These are phyloP conservation scores for Porosira glacialis DNA, from an alignment of 352 stramenopile genomes.

Conservation along the genomic window DNA sequence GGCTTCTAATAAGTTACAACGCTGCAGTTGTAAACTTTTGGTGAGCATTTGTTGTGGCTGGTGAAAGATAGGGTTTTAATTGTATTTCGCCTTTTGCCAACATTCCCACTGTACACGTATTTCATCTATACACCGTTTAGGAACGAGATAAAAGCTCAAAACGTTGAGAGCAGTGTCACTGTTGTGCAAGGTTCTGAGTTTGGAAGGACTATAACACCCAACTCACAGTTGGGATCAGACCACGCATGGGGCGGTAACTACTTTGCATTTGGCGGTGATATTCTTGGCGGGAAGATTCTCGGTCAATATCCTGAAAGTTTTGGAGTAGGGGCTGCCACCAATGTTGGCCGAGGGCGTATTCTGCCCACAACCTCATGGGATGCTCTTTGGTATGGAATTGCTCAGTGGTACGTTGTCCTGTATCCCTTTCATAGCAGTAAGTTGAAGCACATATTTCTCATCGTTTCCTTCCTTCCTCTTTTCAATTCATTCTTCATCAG, in stretches of 20 bases:
- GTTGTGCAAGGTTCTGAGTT: constrained; percentile 68
- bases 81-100: too few relatives aligned
- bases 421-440: too few relatives aligned
- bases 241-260: constrained; percentile 61
- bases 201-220: constrained; percentile 68
- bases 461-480: too few relatives aligned
- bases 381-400: constrained; percentile 35
- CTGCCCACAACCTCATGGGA: constrained; percentile 63
- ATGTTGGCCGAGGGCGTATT: constrained; percentile 47
- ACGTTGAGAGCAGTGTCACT: constrained; percentile 41
- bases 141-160: constrained; percentile 57
- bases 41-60: too few relatives aligned
- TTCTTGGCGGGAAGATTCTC: constrained; percentile 63
- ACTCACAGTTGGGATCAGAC: constrained; percentile 61
- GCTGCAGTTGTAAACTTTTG: too few relatives aligned
- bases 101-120: too few relatives aligned
- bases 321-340: constrained; percentile 25
- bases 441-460: too few relatives aligned
- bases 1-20: too few relatives aligned
- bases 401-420: too few relatives aligned
- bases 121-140: constrained; percentile 66
- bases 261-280: constrained; percentile 60
- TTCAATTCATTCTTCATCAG: too few relatives aligned
- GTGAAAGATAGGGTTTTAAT: too few relatives aligned
- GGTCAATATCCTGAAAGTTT: constrained; percentile 68